These are phyloP conservation scores for Salix exigua DNA, from an alignment of 345 rosid species.

Conservation along the genomic window DNA sequence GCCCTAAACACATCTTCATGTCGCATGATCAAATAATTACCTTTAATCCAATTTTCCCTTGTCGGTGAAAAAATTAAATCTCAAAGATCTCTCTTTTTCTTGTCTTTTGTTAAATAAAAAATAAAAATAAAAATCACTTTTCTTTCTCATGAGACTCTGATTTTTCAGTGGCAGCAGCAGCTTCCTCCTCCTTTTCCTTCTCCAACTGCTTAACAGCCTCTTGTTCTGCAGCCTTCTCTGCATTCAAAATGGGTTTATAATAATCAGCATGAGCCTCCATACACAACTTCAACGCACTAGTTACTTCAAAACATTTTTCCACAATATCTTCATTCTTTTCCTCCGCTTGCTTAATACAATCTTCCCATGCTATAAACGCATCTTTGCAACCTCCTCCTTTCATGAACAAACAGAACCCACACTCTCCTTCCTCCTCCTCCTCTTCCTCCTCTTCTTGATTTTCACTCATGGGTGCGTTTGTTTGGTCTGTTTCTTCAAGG, in stretches of 20 bases:
- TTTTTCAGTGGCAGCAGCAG: not conserved
- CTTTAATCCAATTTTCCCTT: not conserved
- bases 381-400: slow-evolving; percentile 91
- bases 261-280: slow-evolving; percentile 79
- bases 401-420: slow-evolving; percentile 89
- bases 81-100: not conserved
- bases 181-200: slow-evolving; percentile 1
- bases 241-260: slow-evolving; percentile 70
- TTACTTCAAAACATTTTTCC: slow-evolving; percentile 68
- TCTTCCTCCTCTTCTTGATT: slow-evolving; percentile 14
- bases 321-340: slow-evolving; percentile 62
- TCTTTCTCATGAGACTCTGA: not conserved
- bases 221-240: slow-evolving; percentile 70
- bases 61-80: not conserved
- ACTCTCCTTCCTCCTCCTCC: slow-evolving; percentile 63
- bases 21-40: not conserved
- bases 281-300: slow-evolving; percentile 56
- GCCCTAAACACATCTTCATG: not conserved
- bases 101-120: not conserved
- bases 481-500: slow-evolving; percentile 6
- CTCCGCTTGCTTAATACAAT: slow-evolving; percentile 68
- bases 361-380: slow-evolving; percentile 67
- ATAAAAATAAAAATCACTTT: not conserved
- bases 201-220: slow-evolving; percentile 21
- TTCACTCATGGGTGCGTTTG: not conserved